A percentile compares a stretch with the other conserved stretches of the same genome.
phyloP scores from a whole-genome alignment of 2,329 filamentous ascomycete genomes.

The Calonectria fujianensis region DNA sequence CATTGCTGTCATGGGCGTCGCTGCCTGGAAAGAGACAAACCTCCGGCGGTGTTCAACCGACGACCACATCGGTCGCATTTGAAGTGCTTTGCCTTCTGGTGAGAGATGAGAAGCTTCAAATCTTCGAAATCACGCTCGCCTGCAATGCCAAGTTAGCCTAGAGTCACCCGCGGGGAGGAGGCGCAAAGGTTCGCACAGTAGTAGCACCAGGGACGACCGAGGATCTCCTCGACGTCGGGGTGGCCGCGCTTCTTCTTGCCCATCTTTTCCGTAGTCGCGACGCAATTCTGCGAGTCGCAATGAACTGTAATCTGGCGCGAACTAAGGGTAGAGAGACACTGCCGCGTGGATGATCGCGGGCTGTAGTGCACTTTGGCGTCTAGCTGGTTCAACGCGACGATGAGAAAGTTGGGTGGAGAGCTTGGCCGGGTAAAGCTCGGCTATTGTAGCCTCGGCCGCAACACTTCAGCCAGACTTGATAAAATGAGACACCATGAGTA shows the following conservation, averaged over 20 bases:
- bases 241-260: slow-evolving; percentile 93
- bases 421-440: slow-evolving; percentile 55
- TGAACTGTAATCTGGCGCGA: slow-evolving; percentile 29
- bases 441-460: background rate
- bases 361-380: slow-evolving; percentile 48
- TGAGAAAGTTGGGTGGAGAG: slow-evolving; percentile 48
- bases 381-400: slow-evolving; percentile 53
- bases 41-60: slow-evolving; percentile 94
- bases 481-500: background rate
- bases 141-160: slow-evolving; percentile 58
- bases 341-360: slow-evolving; percentile 42
- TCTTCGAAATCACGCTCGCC: slow-evolving; percentile 98
- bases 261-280: slow-evolving; percentile 68
- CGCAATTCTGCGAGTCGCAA: background rate
- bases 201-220: slow-evolving; percentile 95
- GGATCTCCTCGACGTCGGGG: slow-evolving; percentile 90
- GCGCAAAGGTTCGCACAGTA: slow-evolving; percentile 78
- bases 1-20: background rate
- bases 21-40: slow-evolving; percentile 67
- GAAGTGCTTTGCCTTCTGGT: slow-evolving; percentile 99
- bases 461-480: background rate
- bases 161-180: slow-evolving; percentile 17
- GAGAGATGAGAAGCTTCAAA: slow-evolving; percentile 94
- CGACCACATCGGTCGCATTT: slow-evolving; percentile 95
- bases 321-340: slow-evolving; percentile 42